Evolutionary conservation across 73 alveolate genomes (phyloP), one percentile per base, ranked within the genome.

Genomic region (Paramecium pentaurelia): DNA sequence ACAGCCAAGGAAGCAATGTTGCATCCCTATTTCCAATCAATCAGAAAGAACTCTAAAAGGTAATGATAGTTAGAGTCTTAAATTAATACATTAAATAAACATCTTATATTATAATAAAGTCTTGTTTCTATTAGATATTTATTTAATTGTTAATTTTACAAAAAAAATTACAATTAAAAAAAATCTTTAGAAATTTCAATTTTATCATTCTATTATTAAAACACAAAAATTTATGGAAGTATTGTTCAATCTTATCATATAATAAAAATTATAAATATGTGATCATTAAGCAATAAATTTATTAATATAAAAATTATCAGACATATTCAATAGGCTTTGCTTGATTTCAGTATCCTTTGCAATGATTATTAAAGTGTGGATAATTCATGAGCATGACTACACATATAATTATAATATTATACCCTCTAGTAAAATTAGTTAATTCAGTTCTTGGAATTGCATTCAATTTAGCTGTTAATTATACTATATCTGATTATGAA

Each of bases 1-100:
- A 95, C 97, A 27, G 96, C 99, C 11, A 88, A 86, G 38, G 97
- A 97, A 75, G 98, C 98, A 0, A 37, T 97, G 84, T 75, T 92
- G 42, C 99, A 97, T 94, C 96, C 96, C 37, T 94, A 92, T 73
- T 96, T 97, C 60, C 27, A 34, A 73, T 73, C 58, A 36, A 73
- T 73, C 34, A 73, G 87, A 40, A 73, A 73, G 47, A 64, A 64
- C 84, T 64, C 84, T 64, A 64, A 64, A 34, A 64, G 84, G 27
- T 64, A 64, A 64, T 64, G 84, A 64, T 60, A 60, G 44, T 59
- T 60, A 60, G 77, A 60, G 77, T 11, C 51, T 64, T 28, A 64
- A 64, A 64, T 64, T 64, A 54, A 54, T 54, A 18, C 25, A 49
- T 16, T 49, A 49, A 16, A 49, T 49, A 49, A 8, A 40, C 49